Conservation (phyloP, 805 yeast genomes). For the Ogataea ganodermae region DNA sequence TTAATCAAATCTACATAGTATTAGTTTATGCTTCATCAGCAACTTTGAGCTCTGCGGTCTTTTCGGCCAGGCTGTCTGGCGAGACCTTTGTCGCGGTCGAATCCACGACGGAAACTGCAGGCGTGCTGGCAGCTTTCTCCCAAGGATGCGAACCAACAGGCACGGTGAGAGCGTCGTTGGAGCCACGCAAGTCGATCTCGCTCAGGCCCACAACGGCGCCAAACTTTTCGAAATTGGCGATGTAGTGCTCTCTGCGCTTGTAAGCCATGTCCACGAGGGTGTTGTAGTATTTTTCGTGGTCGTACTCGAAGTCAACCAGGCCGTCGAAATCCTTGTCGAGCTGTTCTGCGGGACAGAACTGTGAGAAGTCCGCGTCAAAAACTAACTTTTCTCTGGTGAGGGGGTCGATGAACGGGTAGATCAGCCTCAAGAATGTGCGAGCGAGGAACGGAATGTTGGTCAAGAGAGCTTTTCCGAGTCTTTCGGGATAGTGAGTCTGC, state of each 20-base stretch:
- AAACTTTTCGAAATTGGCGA: conserved; percentile 66
- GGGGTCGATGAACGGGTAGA: conserved; percentile 96
- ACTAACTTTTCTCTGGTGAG: conserved; percentile 91
- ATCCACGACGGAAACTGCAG: background rate
- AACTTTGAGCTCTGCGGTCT: conserved; percentile 15
- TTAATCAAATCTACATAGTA: background rate
- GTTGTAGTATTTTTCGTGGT: conserved; percentile 81
- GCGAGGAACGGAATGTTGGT: conserved; percentile 94
- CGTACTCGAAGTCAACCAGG: conserved; percentile 75
- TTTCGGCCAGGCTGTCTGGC: conserved; percentile 7
- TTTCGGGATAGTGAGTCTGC: conserved; percentile 97
- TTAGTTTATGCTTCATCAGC: background rate
- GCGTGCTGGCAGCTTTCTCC: conserved; percentile 1
- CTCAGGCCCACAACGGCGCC: conserved; percentile 79
- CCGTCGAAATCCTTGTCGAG: conserved; percentile 88
- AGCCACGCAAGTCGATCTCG: conserved; percentile 73
- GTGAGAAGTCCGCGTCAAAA: conserved; percentile 82
- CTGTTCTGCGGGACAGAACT: conserved; percentile 80
- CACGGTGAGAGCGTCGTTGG: conserved; percentile 21
- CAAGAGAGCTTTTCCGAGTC: conserved; percentile 88
- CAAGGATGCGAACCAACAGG: conserved; percentile 37
- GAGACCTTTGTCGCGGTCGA: background rate
- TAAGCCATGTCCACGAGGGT: conserved; percentile 61
- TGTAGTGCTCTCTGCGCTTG: conserved; percentile 60
- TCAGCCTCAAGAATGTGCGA: conserved; percentile 87